Conservation (phyloP, 495 filamentous ascomycete genomes). For the Platismatia glauca region DNA sequence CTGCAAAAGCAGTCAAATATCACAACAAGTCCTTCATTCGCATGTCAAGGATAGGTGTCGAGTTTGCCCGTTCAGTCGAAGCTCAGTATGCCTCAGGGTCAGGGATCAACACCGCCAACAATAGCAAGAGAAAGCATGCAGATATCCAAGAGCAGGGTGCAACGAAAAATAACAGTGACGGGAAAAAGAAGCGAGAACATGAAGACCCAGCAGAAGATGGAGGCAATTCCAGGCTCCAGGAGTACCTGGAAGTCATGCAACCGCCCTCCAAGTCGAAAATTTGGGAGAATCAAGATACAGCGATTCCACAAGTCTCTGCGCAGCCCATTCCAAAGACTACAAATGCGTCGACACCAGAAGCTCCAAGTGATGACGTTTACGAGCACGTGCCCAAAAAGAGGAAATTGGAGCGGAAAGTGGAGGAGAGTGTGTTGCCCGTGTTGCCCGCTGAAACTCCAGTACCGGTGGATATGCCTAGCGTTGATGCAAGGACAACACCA, state of each 20-base stretch:
- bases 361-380: slow-evolving; percentile 58
- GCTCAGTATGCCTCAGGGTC: slow-evolving; percentile 22
- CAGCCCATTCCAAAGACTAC: not conserved
- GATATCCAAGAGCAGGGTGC: not conserved
- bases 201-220: slow-evolving; percentile 13
- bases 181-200: not conserved
- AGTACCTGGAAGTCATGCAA: slow-evolving; percentile 80
- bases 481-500: not conserved
- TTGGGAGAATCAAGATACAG: slow-evolving; percentile 53
- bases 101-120: slow-evolving; percentile 4
- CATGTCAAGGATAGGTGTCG: slow-evolving; percentile 91
- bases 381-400: slow-evolving; percentile 45
- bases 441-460: not conserved
- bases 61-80: slow-evolving; percentile 64
- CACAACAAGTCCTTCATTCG: slow-evolving; percentile 92
- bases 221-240: slow-evolving; percentile 67
- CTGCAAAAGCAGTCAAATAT: slow-evolving; percentile 74
- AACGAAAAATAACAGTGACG: not conserved
- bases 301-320: slow-evolving; percentile 28
- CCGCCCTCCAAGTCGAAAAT: slow-evolving; percentile 55
- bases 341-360: not conserved
- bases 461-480: not conserved
- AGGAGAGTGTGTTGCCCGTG: slow-evolving; percentile 14
- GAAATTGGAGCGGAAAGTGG: slow-evolving; percentile 21
- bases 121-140: not conserved